Evolutionary conservation across 1,284 basidiomycete species (phyloP), one percentile per base, ranked within the genome.

Genomic region (Boletus hoseneyae): DNA sequence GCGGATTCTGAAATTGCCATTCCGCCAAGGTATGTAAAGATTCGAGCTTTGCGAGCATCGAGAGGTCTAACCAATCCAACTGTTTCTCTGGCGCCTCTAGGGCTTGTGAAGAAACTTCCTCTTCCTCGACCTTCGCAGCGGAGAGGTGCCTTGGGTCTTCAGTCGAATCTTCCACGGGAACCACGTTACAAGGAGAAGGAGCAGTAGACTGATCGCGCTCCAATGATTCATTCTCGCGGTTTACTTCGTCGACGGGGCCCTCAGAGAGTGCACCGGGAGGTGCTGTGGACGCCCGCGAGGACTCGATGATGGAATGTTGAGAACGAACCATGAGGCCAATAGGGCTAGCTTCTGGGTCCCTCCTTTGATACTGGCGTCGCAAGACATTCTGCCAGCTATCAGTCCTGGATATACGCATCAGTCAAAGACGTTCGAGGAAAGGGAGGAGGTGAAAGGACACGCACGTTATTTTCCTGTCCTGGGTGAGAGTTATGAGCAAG

Each of bases 1-100:
- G 71, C 7, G 84, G 77, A 58, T 86, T 87, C 48, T 90, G 85
- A 57, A 90, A 90, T 58, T 89, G 86, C 88, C 88, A 91, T 65
- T 91, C 88, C 21, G 75, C 76, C 44, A 91, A 69, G 12, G 78
- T 70, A 57, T 89, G 78, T 53, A 96, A 70, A 9, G 85, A 81
- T 56, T 95, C 89, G 38, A 96, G 75, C 62, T 89, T 91, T 35
- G 76, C 73, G 47, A 88, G 76, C 74, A 85, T 83, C 11, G 81
- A 70, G 15, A 91, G 76, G 41, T 83, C 74, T 34, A 79, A 69
- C 89, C 88, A 91, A 60, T 88, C 75, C 44, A 52, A 53, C 46
- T 50, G 65, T 50, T 60, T 61, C 58, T 52, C 65, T n/a, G 44
- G 37, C 32, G 32, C 37, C 19, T 58, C 57, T n/a, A 57, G 45